Conservation (phyloP, 1,284 basidiomycete species). For the Boletus calvinii region DNA sequence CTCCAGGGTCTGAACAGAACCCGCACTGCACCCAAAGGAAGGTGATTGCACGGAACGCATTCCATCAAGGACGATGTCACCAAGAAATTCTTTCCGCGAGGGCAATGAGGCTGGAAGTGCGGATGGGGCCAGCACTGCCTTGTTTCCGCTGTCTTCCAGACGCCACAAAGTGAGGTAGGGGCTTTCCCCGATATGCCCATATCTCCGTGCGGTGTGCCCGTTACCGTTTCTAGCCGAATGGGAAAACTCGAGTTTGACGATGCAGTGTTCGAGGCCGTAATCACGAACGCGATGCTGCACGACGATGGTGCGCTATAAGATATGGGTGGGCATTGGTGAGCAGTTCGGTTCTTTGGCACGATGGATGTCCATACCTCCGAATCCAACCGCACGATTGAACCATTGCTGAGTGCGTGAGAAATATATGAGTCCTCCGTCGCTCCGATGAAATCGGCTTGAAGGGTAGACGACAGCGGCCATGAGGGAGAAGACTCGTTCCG, state of each 20-base stretch:
- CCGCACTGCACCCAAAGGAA: conserved; percentile 14
- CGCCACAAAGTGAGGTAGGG: conserved; percentile 24
- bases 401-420: conserved; percentile 14
- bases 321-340: not conserved
- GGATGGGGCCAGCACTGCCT: conserved; percentile 10
- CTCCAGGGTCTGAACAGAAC: conserved; percentile 24
- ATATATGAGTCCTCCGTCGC: conserved; percentile 16
- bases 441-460: conserved; percentile 25
- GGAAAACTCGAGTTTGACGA: conserved; percentile 15
- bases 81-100: conserved; percentile 15
- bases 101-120: conserved; percentile 13
- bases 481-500: conserved; percentile 29
- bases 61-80: conserved; percentile 19
- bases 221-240: conserved; percentile 1
- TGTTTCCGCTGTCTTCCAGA: conserved; percentile 9
- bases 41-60: conserved; percentile 8
- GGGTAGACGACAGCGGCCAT: conserved; percentile 25
- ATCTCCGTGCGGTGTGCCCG: conserved; percentile 11
- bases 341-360: not conserved
- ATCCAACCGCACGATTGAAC: conserved; percentile 26
- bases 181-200: conserved; percentile 17
- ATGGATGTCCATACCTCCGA: conserved; percentile 9
- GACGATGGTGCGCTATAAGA: conserved; percentile 18
- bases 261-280: conserved; percentile 23
- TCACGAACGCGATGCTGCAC: conserved; percentile 26